Conservation (phyloP, 495 filamentous ascomycete species). For the Penicillium parvum region DNA sequence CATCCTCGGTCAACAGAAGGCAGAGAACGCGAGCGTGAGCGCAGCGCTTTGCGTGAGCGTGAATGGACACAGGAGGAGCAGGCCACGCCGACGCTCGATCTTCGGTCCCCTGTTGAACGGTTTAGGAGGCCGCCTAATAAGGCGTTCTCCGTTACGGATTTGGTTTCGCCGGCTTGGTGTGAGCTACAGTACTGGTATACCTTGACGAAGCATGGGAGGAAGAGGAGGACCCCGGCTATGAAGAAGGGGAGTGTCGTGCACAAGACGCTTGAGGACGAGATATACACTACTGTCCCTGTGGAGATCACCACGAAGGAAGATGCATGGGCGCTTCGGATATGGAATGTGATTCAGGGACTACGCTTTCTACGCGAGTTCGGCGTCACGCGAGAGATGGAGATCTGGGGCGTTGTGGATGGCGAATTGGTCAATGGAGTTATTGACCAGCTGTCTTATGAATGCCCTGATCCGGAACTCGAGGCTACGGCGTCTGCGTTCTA, state of each 20-base stretch:
- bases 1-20: conserved; percentile 43
- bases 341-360: conserved; percentile 89
- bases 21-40: conserved; percentile 37
- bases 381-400: conserved; percentile 80
- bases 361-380: conserved; percentile 71
- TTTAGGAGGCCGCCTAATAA: conserved; percentile 76
- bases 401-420: conserved; percentile 88
- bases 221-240: conserved; percentile 75
- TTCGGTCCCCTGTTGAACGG: conserved; percentile 61
- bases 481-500: conserved; percentile 40
- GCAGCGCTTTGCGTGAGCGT: conserved; percentile 22
- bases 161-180: conserved; percentile 89
- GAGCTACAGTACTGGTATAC: conserved; percentile 91
- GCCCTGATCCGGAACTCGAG: conserved; percentile 68
- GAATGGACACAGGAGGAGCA: conserved; percentile 25
- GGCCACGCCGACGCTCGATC: conserved; percentile 24
- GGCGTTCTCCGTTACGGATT: conserved; percentile 83
- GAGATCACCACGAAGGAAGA: conserved; percentile 75
- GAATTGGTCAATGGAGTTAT: conserved; percentile 85
- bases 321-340: conserved; percentile 73
- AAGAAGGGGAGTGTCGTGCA: conserved; percentile 72
- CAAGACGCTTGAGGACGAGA: conserved; percentile 76
- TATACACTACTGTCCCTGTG: conserved; percentile 71
- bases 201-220: conserved; percentile 70
- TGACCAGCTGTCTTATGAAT: conserved; percentile 75